phyloP scores from a whole-genome alignment of 495 filamentous ascomycete species.

The Penicillium pancosmium region DNA sequence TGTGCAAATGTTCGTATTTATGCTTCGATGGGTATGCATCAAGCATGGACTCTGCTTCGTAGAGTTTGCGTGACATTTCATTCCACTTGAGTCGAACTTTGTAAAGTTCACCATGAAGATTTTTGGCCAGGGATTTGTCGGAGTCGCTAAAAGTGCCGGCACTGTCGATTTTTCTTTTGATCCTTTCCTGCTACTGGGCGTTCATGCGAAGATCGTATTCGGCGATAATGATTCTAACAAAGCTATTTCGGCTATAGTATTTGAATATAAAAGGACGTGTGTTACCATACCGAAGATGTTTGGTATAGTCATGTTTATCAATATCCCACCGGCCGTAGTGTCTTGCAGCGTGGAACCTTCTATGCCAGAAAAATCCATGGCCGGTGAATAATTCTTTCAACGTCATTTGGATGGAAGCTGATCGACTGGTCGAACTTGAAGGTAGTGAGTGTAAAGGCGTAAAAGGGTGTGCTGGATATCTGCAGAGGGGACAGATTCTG shows the following conservation, averaged over 20 bases:
- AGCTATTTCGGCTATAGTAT: not conserved
- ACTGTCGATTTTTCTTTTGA: not conserved
- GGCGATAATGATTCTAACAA: not conserved
- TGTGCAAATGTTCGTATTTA: not conserved
- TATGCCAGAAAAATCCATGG: too few species aligned
- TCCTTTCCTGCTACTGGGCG: not conserved
- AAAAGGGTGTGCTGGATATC: too few species aligned
- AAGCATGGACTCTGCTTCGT: not conserved
- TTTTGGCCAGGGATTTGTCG: not conserved
- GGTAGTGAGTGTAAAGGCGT: too few species aligned
- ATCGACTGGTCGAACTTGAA: too few species aligned
- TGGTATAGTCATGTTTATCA: too few species aligned
- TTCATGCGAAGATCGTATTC: not conserved
- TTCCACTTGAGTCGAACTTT: not conserved
- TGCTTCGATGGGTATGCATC: not conserved
- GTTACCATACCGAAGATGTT: too few species aligned
- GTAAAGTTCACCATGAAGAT: not conserved
- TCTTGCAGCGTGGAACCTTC: too few species aligned
- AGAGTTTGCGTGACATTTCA: not conserved
- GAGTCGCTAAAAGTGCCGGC: not conserved
- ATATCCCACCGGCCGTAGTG: too few species aligned
- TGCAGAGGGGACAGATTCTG: too few species aligned
- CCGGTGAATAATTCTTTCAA: too few species aligned
- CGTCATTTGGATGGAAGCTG: too few species aligned
- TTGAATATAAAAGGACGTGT: too few species aligned